Evolutionary conservation across 805 yeast genomes (phyloP).

Genomic region (Dipodascus albidus): DNA sequence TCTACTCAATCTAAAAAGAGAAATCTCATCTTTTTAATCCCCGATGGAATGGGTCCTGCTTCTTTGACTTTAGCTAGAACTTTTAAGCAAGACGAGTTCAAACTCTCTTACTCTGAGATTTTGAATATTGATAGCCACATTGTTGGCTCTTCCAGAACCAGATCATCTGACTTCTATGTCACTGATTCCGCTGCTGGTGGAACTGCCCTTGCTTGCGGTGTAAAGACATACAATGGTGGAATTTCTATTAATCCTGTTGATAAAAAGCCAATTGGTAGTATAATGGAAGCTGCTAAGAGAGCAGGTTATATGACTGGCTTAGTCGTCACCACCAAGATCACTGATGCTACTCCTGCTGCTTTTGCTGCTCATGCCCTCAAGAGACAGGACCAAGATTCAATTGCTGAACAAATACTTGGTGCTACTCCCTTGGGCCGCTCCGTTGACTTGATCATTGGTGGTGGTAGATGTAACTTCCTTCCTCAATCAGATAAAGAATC

Average conservation of each 20-base stretch:
- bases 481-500: conserved; percentile 43
- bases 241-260: conserved; percentile 65
- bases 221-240: conserved; percentile 81
- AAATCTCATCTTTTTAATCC: conserved; percentile 76
- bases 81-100: conserved; percentile 51
- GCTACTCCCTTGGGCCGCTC: conserved; percentile 63
- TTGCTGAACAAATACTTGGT: conserved; percentile 83
- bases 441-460: conserved; percentile 82
- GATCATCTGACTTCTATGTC: conserved; percentile 64
- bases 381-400: conserved; percentile 69
- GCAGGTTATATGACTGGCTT: conserved; percentile 76
- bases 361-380: conserved; percentile 70
- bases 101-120: conserved; percentile 41
- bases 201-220: conserved; percentile 79
- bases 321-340: conserved; percentile 83
- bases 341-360: conserved; percentile 94
- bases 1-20: conserved; percentile 32
- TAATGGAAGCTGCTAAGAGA: conserved; percentile 76
- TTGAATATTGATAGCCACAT: conserved; percentile 55
- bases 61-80: conserved; percentile 70
- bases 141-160: conserved; percentile 76
- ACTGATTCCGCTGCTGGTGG: conserved; percentile 99
- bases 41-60: conserved; percentile 95
- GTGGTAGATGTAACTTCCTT: conserved; percentile 78
- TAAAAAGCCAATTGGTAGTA: conserved; percentile 67